Conservation (phyloP, 2,329 filamentous ascomycete species). For the Lachnum nothofagi region DNA sequence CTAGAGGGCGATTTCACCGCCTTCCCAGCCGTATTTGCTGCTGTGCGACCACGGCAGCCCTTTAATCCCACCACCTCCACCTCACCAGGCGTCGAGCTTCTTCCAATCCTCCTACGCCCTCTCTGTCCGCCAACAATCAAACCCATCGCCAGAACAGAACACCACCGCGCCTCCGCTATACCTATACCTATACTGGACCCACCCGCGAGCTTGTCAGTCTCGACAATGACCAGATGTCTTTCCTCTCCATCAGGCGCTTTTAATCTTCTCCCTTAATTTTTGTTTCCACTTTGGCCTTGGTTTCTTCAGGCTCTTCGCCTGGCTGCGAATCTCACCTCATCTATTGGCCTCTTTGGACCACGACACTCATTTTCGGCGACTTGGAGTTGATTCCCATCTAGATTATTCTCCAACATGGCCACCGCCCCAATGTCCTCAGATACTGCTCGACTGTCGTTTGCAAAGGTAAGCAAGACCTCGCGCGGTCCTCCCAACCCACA, state of each 20-base stretch:
- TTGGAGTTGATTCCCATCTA: constrained; percentile 14
- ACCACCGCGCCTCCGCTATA: neutral
- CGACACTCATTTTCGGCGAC: constrained; percentile 29
- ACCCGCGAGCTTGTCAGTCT: constrained; percentile 25
- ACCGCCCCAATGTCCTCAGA: constrained; percentile 43
- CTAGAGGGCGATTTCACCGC: neutral
- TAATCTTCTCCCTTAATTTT: constrained; percentile 35
- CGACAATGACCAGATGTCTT: constrained; percentile 36
- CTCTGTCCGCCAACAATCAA: constrained; percentile 9
- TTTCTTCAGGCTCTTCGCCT: constrained; percentile 26
- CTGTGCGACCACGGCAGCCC: constrained; percentile 8
- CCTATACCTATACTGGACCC: constrained; percentile 2
- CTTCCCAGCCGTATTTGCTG: constrained; percentile 3
- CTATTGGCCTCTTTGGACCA: constrained; percentile 29
- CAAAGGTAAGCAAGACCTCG: constrained; percentile 53
- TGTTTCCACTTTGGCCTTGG: constrained; percentile 15
- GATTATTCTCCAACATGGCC: constrained; percentile 38
- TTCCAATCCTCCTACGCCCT: constrained; percentile 3
- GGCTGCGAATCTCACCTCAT: constrained; percentile 29
- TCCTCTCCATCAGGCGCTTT: constrained; percentile 32
- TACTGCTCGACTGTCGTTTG: constrained; percentile 63
- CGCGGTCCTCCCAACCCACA: neutral
- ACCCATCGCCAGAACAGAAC: constrained; percentile 6
- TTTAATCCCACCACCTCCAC: constrained; percentile 5
- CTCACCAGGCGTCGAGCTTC: constrained; percentile 9